These are phyloP conservation scores for Ogataea zsoltii DNA, from an alignment of 805 yeast genomes.

Conservation along the genomic window DNA sequence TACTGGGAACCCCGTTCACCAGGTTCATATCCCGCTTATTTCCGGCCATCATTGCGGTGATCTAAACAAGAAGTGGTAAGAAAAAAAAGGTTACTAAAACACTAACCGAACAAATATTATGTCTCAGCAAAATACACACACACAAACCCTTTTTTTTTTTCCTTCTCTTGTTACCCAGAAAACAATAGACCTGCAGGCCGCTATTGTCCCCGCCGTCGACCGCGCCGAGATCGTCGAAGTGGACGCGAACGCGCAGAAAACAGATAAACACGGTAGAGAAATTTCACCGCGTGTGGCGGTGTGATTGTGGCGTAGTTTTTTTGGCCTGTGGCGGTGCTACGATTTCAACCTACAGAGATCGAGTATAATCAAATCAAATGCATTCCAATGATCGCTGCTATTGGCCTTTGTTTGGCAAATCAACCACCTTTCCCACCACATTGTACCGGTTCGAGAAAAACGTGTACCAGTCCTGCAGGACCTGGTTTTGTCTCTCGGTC, in stretches of 20 bases:
- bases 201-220: not conserved
- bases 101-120: not conserved
- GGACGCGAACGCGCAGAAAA: not conserved
- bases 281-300: not conserved
- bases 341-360: too few species aligned
- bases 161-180: not conserved
- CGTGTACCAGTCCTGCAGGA: slow-evolving; percentile 73
- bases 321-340: too few species aligned
- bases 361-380: too few species aligned
- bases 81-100: not conserved
- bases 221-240: not conserved
- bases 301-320: not conserved
- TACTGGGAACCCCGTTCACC: slow-evolving; percentile 26
- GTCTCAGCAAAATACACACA: not conserved
- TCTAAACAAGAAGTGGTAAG: not conserved
- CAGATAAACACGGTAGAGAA: not conserved
- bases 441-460: slow-evolving; percentile 58
- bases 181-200: slow-evolving; percentile 1
- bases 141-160: not conserved
- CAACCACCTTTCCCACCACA: slow-evolving; percentile 40
- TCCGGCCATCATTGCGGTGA: slow-evolving; percentile 11
- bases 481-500: slow-evolving; percentile 57
- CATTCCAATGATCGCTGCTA: not conserved
- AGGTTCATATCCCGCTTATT: slow-evolving; percentile 11
- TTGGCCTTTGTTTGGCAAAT: not conserved